A percentile compares a stretch with the other conserved stretches of the same genome.
These are phyloP conservation scores for Parietaria judaica DNA, from an alignment of 306 rosid genomes.

Conservation along the genomic window DNA sequence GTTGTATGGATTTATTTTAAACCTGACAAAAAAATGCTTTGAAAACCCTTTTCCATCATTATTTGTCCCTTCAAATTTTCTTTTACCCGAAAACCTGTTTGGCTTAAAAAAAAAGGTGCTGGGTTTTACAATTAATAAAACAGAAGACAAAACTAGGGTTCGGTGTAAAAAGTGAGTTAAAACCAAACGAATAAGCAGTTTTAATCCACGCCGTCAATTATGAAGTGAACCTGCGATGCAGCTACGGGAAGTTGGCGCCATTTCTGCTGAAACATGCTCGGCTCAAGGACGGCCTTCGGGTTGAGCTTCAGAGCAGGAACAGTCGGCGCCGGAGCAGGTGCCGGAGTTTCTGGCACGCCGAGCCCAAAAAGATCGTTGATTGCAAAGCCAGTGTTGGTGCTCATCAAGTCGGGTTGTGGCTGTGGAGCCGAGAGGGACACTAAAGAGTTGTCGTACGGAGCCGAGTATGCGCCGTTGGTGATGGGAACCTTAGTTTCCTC, in stretches of 20 bases:
- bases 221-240: slow-evolving; percentile 57
- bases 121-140: too few species aligned
- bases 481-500: slow-evolving; percentile 62
- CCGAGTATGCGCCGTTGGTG: slow-evolving; percentile 64
- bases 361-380: slow-evolving; percentile 90
- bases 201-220: background rate
- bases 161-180: too few species aligned
- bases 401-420: slow-evolving; percentile 40
- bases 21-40: too few species aligned
- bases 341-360: slow-evolving; percentile 42
- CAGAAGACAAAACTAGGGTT: too few species aligned
- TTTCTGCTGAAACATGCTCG: slow-evolving; percentile 88
- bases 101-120: too few species aligned
- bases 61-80: too few species aligned
- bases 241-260: slow-evolving; percentile 97
- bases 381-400: slow-evolving; percentile 47
- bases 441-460: slow-evolving; percentile 60
- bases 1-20: too few species aligned
- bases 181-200: too few species aligned
- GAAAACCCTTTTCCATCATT: too few species aligned
- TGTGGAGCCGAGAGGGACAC: slow-evolving; percentile 49
- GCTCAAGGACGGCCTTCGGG: slow-evolving; percentile 77
- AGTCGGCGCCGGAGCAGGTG: slow-evolving; percentile 47
- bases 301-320: slow-evolving; percentile 76
- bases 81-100: too few species aligned